Base-by-base conservation (phyloP, 352 stramenopile species). In the Thalassiosira hispida region DNA sequence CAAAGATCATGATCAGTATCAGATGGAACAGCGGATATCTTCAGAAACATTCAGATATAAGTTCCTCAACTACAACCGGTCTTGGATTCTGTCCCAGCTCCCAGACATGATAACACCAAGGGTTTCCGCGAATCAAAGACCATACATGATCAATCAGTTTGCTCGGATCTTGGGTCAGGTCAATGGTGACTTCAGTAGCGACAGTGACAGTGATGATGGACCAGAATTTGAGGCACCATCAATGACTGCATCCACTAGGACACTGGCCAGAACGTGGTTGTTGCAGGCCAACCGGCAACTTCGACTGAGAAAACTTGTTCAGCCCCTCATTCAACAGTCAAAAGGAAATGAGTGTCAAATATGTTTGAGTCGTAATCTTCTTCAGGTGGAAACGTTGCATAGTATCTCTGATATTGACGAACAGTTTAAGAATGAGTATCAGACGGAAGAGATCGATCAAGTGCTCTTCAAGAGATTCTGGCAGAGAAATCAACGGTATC, bases 11-110 rank as follows among this genome's bases (percentile, higher is more conserved):
- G 96, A 98, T 79, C 91, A 95, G 0, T 98, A 97, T 77, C 70
- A 98, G 73, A 98, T 99, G 95, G 98, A 99, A 83, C 95, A 98
- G 83, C 90, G 95, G 12, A 97, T 99, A 73, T 97, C 96, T 20
- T 96, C 90, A 14, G 96, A 99, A 66, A 98, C 96, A 3, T 99
- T 99, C 81, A 94, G 97, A 12, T 97, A 96, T 87, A 98, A 98
- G 78, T 99, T 99, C 80, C 90, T 99, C 18, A 95, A 97, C 78
- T 98, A 99, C 91, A 99, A 99, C 70, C 91, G 96, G 2, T 92
- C 94, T n/a, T 99, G 97, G 97, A 91, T 99, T 47, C 94, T 98
- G n/a, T 89, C 92, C 20, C 95, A 98, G 64, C 88, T 99, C 12
- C 97, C 97, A 11, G 96, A 93, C 31, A 97, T 99, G 62, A 84